phyloP scores from a whole-genome alignment of 331 rosid species.

The Quercus phellos region DNA sequence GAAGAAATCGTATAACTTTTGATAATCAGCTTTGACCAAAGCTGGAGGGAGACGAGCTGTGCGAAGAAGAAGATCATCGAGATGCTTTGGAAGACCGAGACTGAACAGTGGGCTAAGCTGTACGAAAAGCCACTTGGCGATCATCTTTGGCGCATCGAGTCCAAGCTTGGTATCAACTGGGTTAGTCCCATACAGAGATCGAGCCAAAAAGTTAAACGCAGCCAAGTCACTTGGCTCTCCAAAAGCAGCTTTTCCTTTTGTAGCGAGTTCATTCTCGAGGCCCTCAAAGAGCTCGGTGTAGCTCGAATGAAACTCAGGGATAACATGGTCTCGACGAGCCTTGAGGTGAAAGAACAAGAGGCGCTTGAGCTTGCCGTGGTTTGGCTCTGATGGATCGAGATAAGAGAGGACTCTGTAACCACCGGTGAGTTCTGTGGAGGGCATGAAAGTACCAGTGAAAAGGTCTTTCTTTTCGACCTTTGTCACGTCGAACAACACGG shows the following conservation, averaged over 20 bases:
- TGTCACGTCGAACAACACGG: constrained; percentile 61
- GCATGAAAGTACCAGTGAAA: constrained; percentile 87
- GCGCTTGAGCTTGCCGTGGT: constrained; percentile 60
- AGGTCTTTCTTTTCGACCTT: constrained; percentile 76
- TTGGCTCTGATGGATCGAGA: constrained; percentile 82
- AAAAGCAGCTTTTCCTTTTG: constrained; percentile 47
- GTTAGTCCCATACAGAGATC: constrained; percentile 37
- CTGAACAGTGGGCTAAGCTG: constrained; percentile 49
- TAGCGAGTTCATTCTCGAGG: constrained; percentile 47
- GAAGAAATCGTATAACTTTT: constrained; percentile 67
- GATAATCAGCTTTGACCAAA: constrained; percentile 56
- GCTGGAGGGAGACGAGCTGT: constrained; percentile 57
- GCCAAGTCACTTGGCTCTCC: constrained; percentile 61
- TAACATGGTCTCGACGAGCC: constrained; percentile 42
- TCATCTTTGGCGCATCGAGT: constrained; percentile 52
- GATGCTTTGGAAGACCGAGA: constrained; percentile 60
- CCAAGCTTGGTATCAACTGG: constrained; percentile 56
- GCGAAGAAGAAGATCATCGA: constrained; percentile 59
- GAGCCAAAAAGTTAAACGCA: constrained; percentile 66
- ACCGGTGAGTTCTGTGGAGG: constrained; percentile 75
- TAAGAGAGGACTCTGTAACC: constrained; percentile 80
- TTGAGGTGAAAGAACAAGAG: constrained; percentile 65
- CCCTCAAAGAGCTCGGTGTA: constrained; percentile 46
- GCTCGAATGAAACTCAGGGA: constrained; percentile 64
- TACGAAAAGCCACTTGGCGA: constrained; percentile 58